Conservation (phyloP, 2,329 filamentous ascomycete species). For the Phaeosphaeria sp. region DNA sequence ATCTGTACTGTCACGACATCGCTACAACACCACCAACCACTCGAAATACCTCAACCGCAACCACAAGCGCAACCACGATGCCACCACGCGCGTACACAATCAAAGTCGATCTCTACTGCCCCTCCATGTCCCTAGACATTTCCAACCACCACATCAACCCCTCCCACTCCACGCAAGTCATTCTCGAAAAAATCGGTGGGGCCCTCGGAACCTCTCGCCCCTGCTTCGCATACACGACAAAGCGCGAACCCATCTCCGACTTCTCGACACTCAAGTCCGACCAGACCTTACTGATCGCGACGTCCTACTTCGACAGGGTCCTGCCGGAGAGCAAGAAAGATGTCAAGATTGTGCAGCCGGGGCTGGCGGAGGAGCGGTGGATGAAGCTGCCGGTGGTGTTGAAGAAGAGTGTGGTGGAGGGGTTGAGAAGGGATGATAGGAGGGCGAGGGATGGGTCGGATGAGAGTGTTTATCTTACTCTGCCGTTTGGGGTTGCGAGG, state of each 20-base stretch:
- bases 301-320: background rate
- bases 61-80: background rate
- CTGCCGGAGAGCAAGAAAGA: background rate
- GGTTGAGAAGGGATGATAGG: background rate
- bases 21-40: too few species aligned
- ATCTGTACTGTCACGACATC: too few species aligned
- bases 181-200: background rate
- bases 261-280: background rate
- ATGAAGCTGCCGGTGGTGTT: too few species aligned
- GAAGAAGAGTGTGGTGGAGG: background rate
- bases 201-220: background rate
- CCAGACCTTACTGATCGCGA: background rate
- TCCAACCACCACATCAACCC: background rate
- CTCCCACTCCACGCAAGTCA: background rate
- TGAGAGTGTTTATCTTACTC: background rate
- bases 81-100: background rate
- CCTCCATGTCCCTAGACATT: background rate
- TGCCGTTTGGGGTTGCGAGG: background rate
- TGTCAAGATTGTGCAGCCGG: background rate
- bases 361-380: background rate
- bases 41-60: too few species aligned
- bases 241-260: background rate
- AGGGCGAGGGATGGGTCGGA: background rate
- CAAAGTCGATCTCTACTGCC: background rate
- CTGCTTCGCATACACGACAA: background rate